phyloP scores from a whole-genome alignment of 352 stramenopile genomes.

The Chrysophaeum taylorii region DNA sequence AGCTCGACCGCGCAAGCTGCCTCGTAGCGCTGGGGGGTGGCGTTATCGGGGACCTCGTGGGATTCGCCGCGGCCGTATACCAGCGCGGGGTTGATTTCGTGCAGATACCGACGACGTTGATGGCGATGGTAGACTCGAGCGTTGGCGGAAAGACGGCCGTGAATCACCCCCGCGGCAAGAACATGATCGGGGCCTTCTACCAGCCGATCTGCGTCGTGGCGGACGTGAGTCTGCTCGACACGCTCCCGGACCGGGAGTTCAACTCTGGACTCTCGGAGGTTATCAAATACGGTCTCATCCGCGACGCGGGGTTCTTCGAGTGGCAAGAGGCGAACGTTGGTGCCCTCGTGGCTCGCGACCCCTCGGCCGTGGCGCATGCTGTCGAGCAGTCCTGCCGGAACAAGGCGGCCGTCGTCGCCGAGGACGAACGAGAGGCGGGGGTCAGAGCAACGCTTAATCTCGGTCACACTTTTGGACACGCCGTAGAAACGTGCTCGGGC shows the following conservation, averaged over 20 bases:
- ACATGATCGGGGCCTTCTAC: constrained; percentile 96
- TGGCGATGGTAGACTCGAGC: constrained; percentile 96
- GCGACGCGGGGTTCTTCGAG: constrained; percentile 79
- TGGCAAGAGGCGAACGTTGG: constrained; percentile 60
- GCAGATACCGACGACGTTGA: constrained; percentile 87
- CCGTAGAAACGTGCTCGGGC: constrained; percentile 87
- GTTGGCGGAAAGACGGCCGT: constrained; percentile 92
- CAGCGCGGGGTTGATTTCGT: constrained; percentile 82
- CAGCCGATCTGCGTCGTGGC: constrained; percentile 93
- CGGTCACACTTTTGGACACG: constrained; percentile 96
- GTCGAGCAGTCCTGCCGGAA: constrained; percentile 69
- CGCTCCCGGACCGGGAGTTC: constrained; percentile 88
- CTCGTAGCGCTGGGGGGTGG: constrained; percentile 82
- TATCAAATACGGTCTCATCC: constrained; percentile 95
- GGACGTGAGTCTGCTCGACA: constrained; percentile 78
- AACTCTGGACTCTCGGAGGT: constrained; percentile 85
- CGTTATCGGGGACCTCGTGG: constrained; percentile 93
- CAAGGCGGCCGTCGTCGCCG: constrained; percentile 87
- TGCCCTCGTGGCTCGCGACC: constrained; percentile 22
- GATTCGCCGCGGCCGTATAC: constrained; percentile 93
- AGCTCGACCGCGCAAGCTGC: constrained; percentile 58
- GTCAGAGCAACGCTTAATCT: constrained; percentile 93
- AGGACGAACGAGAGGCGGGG: constrained; percentile 87
- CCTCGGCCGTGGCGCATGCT: constrained; percentile 35
- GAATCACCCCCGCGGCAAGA: constrained; percentile 69